Evolutionary conservation across 1,139 yeast genomes (phyloP).

Genomic region (Protomyces arabidopsidicola): DNA sequence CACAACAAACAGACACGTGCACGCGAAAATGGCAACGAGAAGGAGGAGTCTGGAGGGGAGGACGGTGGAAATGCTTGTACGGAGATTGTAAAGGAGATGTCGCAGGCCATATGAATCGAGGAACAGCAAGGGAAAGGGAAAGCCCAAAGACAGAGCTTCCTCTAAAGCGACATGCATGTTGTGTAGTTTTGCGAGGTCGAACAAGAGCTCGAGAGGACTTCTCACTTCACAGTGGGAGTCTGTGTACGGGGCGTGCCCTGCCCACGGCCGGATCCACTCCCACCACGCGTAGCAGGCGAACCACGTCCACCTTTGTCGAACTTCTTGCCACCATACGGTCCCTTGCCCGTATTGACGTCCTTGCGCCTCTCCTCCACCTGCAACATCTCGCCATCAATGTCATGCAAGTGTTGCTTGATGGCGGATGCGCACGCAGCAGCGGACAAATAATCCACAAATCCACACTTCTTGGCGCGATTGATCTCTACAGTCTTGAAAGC

Average conservation of each 20-base stretch:
- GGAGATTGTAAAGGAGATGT: no score
- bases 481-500: slow-evolving; percentile 41
- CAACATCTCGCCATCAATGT: slow-evolving; percentile 9
- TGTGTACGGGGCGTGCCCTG: background rate
- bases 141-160: no score
- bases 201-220: background rate
- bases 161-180: no score
- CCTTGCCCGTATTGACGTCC: slow-evolving; percentile 16
- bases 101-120: no score
- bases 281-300: background rate
- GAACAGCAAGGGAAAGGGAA: no score
- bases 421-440: slow-evolving; percentile 39
- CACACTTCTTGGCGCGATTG: slow-evolving; percentile 39
- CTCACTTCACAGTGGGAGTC: background rate
- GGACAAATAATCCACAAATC: slow-evolving; percentile 43
- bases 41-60: no score
- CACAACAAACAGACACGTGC: no score
- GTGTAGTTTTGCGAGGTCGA: no score
- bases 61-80: no score
- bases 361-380: slow-evolving; percentile 21
- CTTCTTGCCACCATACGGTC: slow-evolving; percentile 7
- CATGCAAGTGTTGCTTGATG: slow-evolving; percentile 30
- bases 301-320: background rate
- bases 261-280: background rate
- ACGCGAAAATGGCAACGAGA: no score